A percentile compares a stretch with the other conserved stretches of the same genome.
Evolutionary conservation across 352 stramenopile species (phyloP).

Genomic region (Blastocystis sp.): DNA sequence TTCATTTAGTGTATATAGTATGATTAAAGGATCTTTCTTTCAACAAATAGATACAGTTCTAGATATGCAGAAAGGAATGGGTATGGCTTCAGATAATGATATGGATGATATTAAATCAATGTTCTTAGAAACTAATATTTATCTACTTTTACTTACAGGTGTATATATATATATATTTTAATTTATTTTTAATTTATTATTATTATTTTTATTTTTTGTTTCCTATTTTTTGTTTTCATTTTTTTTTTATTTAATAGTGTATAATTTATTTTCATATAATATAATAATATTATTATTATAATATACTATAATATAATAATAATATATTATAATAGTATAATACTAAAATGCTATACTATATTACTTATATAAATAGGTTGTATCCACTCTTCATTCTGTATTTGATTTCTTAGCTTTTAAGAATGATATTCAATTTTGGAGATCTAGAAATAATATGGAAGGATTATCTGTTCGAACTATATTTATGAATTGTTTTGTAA

Average conservation of each 20-base stretch:
- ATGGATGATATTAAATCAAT: constrained; percentile 74
- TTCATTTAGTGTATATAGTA: constrained; percentile 57
- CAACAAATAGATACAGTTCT: constrained; percentile 72
- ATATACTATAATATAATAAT: too few relatives aligned
- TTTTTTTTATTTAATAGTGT: too few relatives aligned
- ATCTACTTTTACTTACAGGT: constrained; percentile 69
- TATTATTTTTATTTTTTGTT: too few relatives aligned
- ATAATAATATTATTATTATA: too few relatives aligned
- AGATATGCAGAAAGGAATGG: constrained; percentile 66
- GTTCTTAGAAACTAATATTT: constrained; percentile 88
- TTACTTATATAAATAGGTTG: constrained; percentile 56
- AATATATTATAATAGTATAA: too few relatives aligned
- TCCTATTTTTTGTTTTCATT: too few relatives aligned
- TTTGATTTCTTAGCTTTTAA: constrained; percentile 97
- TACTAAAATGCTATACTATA: too few relatives aligned
- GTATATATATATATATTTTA: not conserved
- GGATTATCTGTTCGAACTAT: constrained; percentile 74
- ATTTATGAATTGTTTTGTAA: constrained; percentile 82
- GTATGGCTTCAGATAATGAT: constrained; percentile 63
- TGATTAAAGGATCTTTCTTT: constrained; percentile 74
- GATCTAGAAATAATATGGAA: constrained; percentile 79
- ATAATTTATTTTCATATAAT: too few relatives aligned
- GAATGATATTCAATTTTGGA: constrained; percentile 94
- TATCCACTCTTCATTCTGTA: constrained; percentile 80
- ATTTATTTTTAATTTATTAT: too few relatives aligned